Conservation (phyloP, 192 early-diverging fungal genomes). For the Podila epigama region DNA sequence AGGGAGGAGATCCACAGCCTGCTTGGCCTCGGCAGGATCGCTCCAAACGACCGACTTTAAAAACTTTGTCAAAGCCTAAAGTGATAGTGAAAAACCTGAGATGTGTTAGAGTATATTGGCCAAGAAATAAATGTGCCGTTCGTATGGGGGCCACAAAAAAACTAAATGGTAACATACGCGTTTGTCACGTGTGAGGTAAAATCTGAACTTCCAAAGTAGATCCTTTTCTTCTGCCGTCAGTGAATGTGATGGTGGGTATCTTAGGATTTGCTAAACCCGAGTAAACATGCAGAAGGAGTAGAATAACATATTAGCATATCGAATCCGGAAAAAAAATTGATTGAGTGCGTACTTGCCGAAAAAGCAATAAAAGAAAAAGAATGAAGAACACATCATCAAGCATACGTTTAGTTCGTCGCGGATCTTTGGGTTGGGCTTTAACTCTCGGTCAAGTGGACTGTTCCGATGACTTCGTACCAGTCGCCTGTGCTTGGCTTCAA, state of each 20-base stretch:
- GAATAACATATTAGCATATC: no score
- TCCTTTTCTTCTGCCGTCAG: conserved; percentile 91
- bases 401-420: conserved; percentile 94
- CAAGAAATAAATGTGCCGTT: no score
- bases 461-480: conserved; percentile 90
- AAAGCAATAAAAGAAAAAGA: no score
- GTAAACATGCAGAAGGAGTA: background rate
- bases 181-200: conserved; percentile 93
- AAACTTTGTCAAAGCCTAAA: conserved; percentile 95
- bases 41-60: conserved; percentile 96
- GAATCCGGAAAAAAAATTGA: no score
- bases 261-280: conserved; percentile 75
- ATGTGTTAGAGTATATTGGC: background rate
- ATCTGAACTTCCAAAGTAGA: conserved; percentile 98
- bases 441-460: conserved; percentile 88
- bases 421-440: conserved; percentile 97
- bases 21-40: conserved; percentile 88
- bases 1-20: conserved; percentile 87
- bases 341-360: no score
- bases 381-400: background rate
- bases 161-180: conserved; percentile 61
- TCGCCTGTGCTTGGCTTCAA: conserved; percentile 93
- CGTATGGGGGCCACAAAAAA: no score
- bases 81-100: background rate
- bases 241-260: conserved; percentile 90